phyloP scores from a whole-genome alignment of 495 filamentous ascomycete genomes.

The Hyaloscypha finlandica region DNA sequence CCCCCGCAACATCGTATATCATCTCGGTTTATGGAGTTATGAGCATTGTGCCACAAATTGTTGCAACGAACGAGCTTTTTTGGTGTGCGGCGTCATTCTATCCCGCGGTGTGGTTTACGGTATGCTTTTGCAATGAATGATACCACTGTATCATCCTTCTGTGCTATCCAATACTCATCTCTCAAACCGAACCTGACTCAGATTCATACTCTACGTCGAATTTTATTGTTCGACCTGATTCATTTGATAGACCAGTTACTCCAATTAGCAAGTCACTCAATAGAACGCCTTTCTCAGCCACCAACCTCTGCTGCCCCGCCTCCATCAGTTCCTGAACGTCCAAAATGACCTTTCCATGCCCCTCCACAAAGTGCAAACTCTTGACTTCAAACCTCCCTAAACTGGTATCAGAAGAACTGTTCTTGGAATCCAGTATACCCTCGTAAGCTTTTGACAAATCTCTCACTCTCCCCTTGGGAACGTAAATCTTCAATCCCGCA shows the following conservation, averaged over 20 bases:
- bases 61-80: too few relatives aligned
- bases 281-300: background rate
- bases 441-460: constrained; percentile 33
- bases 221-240: background rate
- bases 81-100: too few relatives aligned
- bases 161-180: too few relatives aligned
- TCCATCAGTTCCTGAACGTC: background rate
- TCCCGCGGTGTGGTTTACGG: too few relatives aligned
- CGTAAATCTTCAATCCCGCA: constrained; percentile 40
- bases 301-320: background rate
- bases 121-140: too few relatives aligned
- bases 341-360: background rate
- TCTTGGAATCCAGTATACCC: constrained; percentile 29
- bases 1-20: too few relatives aligned
- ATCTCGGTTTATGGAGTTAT: too few relatives aligned
- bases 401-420: background rate
- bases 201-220: too few relatives aligned
- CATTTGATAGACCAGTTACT: background rate
- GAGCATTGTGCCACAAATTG: too few relatives aligned
- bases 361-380: background rate
- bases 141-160: too few relatives aligned
- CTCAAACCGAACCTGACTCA: too few relatives aligned
- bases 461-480: constrained; percentile 27
- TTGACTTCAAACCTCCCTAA: background rate
- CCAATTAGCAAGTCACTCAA: background rate